Conservation (phyloP, 2,329 filamentous ascomycete species). For the Scedosporium boydii region DNA sequence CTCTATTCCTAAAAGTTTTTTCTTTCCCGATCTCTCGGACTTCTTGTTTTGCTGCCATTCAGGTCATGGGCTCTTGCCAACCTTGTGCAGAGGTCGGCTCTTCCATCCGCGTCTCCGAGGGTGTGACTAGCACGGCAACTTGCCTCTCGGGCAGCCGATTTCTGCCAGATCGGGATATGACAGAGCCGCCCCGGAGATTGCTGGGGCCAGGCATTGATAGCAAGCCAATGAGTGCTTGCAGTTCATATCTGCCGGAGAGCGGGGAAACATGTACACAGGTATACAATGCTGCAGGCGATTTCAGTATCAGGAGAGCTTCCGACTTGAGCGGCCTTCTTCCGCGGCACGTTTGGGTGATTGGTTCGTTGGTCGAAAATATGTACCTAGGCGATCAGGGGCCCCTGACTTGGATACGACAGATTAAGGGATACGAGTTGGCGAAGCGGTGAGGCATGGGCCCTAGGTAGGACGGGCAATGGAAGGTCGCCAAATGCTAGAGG, state of each 20-base stretch:
- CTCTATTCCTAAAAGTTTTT: not conserved
- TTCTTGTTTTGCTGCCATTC: no score
- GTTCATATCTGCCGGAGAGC: constrained; percentile 55
- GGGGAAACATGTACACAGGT: constrained; percentile 45
- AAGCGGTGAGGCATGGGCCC: not conserved
- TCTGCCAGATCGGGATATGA: no score
- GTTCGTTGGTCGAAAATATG: constrained; percentile 56
- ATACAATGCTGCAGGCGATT: not conserved
- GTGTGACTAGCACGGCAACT: no score
- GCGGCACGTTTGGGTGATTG: constrained; percentile 49
- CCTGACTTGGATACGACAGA: no score
- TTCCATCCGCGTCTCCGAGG: no score
- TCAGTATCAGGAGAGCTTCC: not conserved
- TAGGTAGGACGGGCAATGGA: not conserved
- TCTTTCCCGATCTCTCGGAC: not conserved
- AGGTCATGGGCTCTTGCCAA: no score
- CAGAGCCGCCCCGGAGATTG: not conserved
- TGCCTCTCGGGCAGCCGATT: no score
- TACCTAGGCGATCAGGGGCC: constrained; percentile 53
- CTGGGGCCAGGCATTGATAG: not conserved
- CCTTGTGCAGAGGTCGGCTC: no score
- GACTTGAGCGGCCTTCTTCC: not conserved
- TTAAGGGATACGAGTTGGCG: not conserved
- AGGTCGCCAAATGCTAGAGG: no score
- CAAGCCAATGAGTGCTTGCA: not conserved